These are phyloP conservation scores for Arachnomyces sp. DNA, from an alignment of 2,329 filamentous ascomycete genomes.

Conservation along the genomic window DNA sequence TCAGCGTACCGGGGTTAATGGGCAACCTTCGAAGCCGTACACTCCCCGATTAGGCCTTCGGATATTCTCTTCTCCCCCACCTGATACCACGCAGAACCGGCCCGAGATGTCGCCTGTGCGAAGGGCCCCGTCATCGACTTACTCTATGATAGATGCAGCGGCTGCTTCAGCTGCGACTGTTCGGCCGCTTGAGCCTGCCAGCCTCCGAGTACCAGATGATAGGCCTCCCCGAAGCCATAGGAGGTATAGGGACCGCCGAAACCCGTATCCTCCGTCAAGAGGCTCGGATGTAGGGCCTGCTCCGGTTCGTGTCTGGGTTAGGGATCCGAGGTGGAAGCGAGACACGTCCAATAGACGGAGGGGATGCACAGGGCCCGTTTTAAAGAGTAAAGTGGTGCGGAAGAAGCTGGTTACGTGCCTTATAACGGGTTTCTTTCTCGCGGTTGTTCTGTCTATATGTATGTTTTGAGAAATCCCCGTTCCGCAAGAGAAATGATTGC, in stretches of 20 bases:
- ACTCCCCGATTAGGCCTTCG: conserved; percentile 1
- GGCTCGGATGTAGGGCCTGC: not conserved
- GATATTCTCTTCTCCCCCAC: conserved; percentile 3
- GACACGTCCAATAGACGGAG: conserved; percentile 5
- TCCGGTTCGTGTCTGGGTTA: conserved; percentile 6
- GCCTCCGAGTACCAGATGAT: conserved; percentile 1
- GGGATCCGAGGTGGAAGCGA: conserved; percentile 6
- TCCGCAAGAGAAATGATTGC: not conserved
- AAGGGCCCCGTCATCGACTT: conserved; percentile 17
- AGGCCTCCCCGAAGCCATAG: not conserved
- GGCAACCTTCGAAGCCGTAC: not conserved
- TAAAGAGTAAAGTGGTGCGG: conserved; percentile 14
- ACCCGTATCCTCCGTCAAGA: no score
- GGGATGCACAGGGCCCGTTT: conserved; percentile 13
- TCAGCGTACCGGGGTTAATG: not conserved
- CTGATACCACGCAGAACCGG: not conserved
- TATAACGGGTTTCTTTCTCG: conserved; percentile 56
- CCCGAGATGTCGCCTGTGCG: conserved; percentile 2
- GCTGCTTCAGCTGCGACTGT: conserved; percentile 8
- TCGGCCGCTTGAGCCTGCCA: conserved; percentile 7
- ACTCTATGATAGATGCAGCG: conserved; percentile 17
- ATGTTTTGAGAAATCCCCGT: conserved; percentile 27
- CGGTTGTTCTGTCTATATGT: conserved; percentile 57
- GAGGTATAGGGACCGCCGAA: not conserved
- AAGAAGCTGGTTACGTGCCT: conserved; percentile 52